Conservation (phyloP, 768 basidiomycete species). For the Pleurotus ostreatus region DNA sequence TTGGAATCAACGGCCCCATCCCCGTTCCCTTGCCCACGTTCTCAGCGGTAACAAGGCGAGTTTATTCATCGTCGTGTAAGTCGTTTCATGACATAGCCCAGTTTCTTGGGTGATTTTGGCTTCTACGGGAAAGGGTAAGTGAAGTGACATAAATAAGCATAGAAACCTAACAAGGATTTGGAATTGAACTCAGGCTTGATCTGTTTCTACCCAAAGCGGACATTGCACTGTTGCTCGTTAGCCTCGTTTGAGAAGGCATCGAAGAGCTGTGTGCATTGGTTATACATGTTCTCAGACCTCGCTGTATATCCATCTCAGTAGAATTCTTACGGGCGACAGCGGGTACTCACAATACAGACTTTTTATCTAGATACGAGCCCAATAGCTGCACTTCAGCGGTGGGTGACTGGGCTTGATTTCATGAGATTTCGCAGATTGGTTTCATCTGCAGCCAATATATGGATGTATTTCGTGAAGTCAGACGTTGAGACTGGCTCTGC, state of each 20-base stretch:
- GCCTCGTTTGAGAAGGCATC: conserved; percentile 78
- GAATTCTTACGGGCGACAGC: not conserved
- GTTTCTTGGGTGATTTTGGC: conserved; percentile 79
- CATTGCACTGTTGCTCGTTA: conserved; percentile 23
- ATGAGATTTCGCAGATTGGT: conserved; percentile 65
- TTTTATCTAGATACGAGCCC: conserved; percentile 71
- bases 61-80: not conserved
- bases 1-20: conserved; percentile 91
- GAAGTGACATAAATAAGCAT: conserved; percentile 1
- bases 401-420: conserved; percentile 44
- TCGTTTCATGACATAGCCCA: conserved; percentile 36
- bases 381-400: conserved; percentile 73
- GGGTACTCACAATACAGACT: conserved; percentile 47
- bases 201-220: conserved; percentile 3
- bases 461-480: conserved; percentile 75
- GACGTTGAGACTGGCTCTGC: conserved; percentile 59
- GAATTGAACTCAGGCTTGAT: not conserved
- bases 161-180: not conserved
- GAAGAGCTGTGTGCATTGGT: conserved; percentile 70
- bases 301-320: conserved; percentile 26
- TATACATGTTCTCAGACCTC: conserved; percentile 75
- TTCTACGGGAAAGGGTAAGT: conserved; percentile 86
- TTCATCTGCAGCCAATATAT: conserved; percentile 83
- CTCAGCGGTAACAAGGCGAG: conserved; percentile 86
- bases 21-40: conserved; percentile 94